phyloP scores from a whole-genome alignment of 352 stramenopile genomes.

The Globisporangium okanoganense region DNA sequence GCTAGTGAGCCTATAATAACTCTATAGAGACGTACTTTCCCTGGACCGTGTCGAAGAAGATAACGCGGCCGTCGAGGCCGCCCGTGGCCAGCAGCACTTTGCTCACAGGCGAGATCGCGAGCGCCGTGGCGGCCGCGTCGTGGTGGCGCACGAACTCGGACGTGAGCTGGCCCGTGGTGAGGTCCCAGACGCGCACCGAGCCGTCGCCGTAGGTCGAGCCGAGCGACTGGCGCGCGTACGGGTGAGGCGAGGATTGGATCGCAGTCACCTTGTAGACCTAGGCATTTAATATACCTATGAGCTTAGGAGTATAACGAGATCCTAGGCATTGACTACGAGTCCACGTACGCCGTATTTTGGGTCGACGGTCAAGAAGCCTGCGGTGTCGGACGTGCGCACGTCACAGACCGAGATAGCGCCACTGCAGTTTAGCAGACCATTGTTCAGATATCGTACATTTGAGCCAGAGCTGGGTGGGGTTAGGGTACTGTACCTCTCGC shows the following conservation, averaged over 20 bases:
- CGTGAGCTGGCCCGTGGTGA: constrained; percentile 45
- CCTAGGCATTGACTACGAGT: not conserved
- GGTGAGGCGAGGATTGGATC: constrained; percentile 57
- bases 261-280: constrained; percentile 51
- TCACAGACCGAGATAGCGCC: constrained; percentile 64
- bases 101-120: constrained; percentile 65
- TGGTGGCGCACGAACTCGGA: constrained; percentile 59
- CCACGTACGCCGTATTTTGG: constrained; percentile 28
- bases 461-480: not conserved
- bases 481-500: constrained; percentile 33
- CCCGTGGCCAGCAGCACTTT: constrained; percentile 60
- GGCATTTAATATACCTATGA: not conserved
- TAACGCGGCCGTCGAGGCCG: constrained; percentile 57
- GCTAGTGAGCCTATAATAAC: too few relatives aligned
- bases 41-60: constrained; percentile 72
- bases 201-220: constrained; percentile 58
- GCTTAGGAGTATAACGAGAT: too few relatives aligned
- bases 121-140: constrained; percentile 43
- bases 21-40: constrained; percentile 39
- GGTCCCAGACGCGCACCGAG: constrained; percentile 65
- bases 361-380: constrained; percentile 48
- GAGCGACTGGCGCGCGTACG: constrained; percentile 49
- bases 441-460: not conserved
- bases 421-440: constrained; percentile 17
- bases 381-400: constrained; percentile 48